Base-by-base conservation (phyloP, 495 filamentous ascomycete genomes). In the Physcia stellaris region DNA sequence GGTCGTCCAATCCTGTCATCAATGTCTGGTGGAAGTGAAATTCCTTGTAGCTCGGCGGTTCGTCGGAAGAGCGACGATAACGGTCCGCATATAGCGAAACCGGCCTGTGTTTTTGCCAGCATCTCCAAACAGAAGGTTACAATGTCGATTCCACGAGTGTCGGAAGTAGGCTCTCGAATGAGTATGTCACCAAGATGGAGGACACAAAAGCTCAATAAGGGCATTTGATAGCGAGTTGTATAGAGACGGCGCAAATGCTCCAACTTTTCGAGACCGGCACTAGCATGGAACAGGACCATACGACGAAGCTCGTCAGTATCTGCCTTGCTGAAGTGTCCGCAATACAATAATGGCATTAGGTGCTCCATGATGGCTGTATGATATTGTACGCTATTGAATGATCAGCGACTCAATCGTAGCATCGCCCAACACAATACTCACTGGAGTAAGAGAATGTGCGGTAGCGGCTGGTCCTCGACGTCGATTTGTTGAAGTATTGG, bases 391-490 rank as follows among this genome's bases (percentile, higher is more conserved):
- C 48, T 51, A 32, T 9, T 10, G 6, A 6, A 34, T 3, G 2
- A 15, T 50, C 36, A 50, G 43, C 30, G 2, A 16, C 11, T n/a
- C n/a, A n/a, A n/a, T n/a, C n/a, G n/a, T n/a, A n/a, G 21, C 21
- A n/a, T 20, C 23, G 22, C 21, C 13, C 16, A 0, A 22, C 12
- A 10, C n/a, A 6, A 24, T 20, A 34, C 55, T 17, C 49, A 62
- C 59, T 58, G 45, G 19, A 62, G 47, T 20, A 52, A 58, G 12
- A 60, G 48, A 26, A 62, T 47, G 37, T 62, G 58, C 19, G 60
- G 56, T 19, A 61, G 40, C 6, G 51, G 47, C 30, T 53, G 53
- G 32, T 48, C 49, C 23, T 43, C 47, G 4, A 31, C 40, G 17
- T 50, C 47, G 28, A 59, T 48, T 9, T 51, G 41, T 12, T 43